Conservation (phyloP, 805 yeast genomes). For the Debaryomyces hansenii region DNA sequence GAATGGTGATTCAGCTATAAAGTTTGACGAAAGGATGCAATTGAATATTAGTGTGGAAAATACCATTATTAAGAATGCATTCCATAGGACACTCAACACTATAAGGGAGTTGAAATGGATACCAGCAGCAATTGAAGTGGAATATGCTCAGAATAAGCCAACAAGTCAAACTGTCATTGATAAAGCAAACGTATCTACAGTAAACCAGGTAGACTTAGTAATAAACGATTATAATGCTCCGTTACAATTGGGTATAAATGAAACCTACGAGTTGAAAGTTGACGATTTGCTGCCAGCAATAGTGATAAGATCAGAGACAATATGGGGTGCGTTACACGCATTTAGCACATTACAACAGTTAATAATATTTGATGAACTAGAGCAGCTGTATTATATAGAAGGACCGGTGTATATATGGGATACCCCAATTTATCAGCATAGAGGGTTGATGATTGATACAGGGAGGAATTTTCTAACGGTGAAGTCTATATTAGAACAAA, state of each 20-base stretch:
- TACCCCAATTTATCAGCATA: slow-evolving; percentile 33
- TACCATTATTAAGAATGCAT: slow-evolving; percentile 21
- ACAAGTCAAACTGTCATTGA: slow-evolving; percentile 8
- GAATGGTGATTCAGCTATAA: slow-evolving; percentile 12
- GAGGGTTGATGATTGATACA: slow-evolving; percentile 41
- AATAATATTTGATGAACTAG: slow-evolving; percentile 24
- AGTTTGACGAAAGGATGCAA: slow-evolving; percentile 1
- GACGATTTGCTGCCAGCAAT: slow-evolving; percentile 11
- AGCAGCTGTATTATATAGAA: slow-evolving; percentile 25
- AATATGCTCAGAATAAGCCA: slow-evolving; percentile 18
- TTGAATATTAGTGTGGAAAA: slow-evolving; percentile 5
- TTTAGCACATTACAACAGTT: slow-evolving; percentile 41
- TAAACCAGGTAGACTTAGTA: not conserved
- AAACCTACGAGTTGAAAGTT: slow-evolving; percentile 28
- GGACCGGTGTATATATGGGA: slow-evolving; percentile 32
- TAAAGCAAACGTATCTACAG: not conserved
- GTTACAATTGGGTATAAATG: slow-evolving; percentile 37
- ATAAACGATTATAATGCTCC: slow-evolving; percentile 7
- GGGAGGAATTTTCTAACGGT: slow-evolving; percentile 35
- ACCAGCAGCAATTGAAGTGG: slow-evolving; percentile 31
- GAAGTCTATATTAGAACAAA: slow-evolving; percentile 27
- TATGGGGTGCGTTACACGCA: slow-evolving; percentile 45
- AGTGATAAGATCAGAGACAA: slow-evolving; percentile 27
- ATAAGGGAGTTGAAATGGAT: slow-evolving; percentile 26
- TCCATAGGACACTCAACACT: slow-evolving; percentile 17